Evolutionary conservation across 164 flowering plant genomes (phyloP), one percentile per base, ranked within the genome.

Genomic region (Magnolia sinica): DNA sequence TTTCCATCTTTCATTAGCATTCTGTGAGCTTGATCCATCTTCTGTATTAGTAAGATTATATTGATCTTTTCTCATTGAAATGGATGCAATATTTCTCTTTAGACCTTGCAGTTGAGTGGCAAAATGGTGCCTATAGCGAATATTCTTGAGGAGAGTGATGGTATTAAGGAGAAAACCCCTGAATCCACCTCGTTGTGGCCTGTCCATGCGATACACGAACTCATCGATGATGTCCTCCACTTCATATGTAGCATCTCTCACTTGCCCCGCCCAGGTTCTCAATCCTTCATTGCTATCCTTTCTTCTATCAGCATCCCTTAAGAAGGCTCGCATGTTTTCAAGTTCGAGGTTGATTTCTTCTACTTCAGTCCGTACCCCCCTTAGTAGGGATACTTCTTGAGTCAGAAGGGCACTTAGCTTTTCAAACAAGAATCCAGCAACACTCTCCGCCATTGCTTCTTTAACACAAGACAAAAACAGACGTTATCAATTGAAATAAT

Each of bases 311-410:
- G 73, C 73, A 8, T 73, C 67, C 16, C 45, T 58, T 16, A 61
- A 31, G 23, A 73, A 73, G 23, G 65, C 24, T 24, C 22, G 45
- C 20, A 61, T 73, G 67, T 66, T 74, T 1, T 68, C 50, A 18
- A 80, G 87, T 90, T 89, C 85, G n/a, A 20, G 0, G 24, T 72
- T 52, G 31, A 72, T 72, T 72, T 72, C 64, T 10, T 14, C 19
- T 16, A 72, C 7, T 72, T 72, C 74, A 51, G 51, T 10, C 37
- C 45, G 14, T 1, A 72, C 11, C 3, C 64, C 63, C 51, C 19
- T 16, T 1, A 72, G 18, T 3, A 72, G 31, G 8, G 68, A 11
- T 65, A 27, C 27, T 8, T 65, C 29, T 13, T 65, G 0, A 20
- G 7, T 23, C 8, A 23, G 11, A 24, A n/a, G 23, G 29, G 68